Base-by-base conservation (phyloP, 2,329 filamentous ascomycete species). In the Penicillium hesseltinei region DNA sequence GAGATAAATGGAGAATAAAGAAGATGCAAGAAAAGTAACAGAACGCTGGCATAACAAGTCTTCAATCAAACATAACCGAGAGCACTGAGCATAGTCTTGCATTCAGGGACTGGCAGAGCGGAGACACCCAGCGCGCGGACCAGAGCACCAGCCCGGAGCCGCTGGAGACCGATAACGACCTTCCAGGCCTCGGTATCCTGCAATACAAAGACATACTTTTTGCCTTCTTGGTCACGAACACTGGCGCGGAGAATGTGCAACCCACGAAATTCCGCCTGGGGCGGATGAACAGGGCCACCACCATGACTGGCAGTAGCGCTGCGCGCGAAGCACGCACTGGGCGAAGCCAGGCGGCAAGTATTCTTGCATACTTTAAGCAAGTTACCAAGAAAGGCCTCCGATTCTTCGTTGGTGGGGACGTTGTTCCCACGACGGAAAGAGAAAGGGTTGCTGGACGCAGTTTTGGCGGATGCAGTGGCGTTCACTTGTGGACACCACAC, bases 401-500 rank as follows among this genome's bases (percentile, higher is more conserved):
- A 87, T 60, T 89, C 87, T 62, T 88, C 86, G 62, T 82, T 84
- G 13, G 80, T 83, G 54, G 87, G 76, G 56, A 79, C 74, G 65
- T 78, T 80, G 51, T 80, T 78, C 62, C 63, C 61, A 59, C 81
- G 80, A 50, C 71, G 68, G 57, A 75, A 75, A 29, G 70, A 71
- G 47, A 69, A 64, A n/a, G 67, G 66, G 35, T 67, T 70, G 52
- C 58, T 68, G 39, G 68, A 65, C 6, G 53, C 56, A 7, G 51
- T 58, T 58, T 74, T 75, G 19, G 63, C 51, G 15, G 65, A 46
- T 77, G 67, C 63, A 74, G 73, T 66, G 73, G 75, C 64, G 75
- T 72, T 71, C 78, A 84, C 78, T 73, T 88, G 84, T 69, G 84
- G 82, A 70, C 88, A 92, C 85, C 88, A 91, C 80, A 94, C 88